Percentiles rank a stretch among this genome's conserved stretches.
phyloP scores from a whole-genome alignment of 306 rosid genomes.

The Vigna nakashimae region DNA sequence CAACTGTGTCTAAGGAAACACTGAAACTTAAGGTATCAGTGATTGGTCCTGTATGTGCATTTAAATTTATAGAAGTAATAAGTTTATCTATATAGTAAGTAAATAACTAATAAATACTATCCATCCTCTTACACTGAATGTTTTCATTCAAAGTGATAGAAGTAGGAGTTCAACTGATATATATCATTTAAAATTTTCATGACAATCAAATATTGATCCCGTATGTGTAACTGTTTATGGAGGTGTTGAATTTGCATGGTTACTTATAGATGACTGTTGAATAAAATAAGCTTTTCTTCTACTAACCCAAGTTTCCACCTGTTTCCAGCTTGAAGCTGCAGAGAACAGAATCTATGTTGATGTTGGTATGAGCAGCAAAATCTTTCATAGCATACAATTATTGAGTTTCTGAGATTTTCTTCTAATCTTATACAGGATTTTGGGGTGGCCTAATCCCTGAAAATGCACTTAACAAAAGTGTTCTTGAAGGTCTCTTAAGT shows the following conservation, averaged over 20 bases:
- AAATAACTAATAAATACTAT: background rate
- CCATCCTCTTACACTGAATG: constrained; percentile 1
- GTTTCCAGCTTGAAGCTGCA: constrained; percentile 73
- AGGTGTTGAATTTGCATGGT: constrained; percentile 15
- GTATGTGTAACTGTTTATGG: constrained; percentile 21
- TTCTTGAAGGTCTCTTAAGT: constrained; percentile 81
- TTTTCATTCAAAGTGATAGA: constrained; percentile 4
- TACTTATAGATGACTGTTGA: constrained; percentile 5
- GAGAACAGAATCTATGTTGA: constrained; percentile 75
- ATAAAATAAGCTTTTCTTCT: constrained; percentile 21
- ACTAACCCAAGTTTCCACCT: constrained; percentile 36
- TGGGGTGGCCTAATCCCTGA: constrained; percentile 99
- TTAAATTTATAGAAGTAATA: background rate
- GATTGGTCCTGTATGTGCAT: constrained; percentile 6
- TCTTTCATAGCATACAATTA: constrained; percentile 23
- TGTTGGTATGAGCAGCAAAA: constrained; percentile 68
- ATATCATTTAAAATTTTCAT: background rate
- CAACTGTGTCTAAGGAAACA: constrained; percentile 85
- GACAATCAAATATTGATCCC: background rate
- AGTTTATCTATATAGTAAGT: background rate
- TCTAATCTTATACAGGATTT: constrained; percentile 64
- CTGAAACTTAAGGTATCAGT: constrained; percentile 75
- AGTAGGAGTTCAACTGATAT: constrained; percentile 23
- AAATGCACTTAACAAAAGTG: constrained; percentile 77
- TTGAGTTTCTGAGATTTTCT: constrained; percentile 32